Evolutionary conservation across 73 alveolate genomes (phyloP).

Genomic region (Paramecium biaurelia): DNA sequence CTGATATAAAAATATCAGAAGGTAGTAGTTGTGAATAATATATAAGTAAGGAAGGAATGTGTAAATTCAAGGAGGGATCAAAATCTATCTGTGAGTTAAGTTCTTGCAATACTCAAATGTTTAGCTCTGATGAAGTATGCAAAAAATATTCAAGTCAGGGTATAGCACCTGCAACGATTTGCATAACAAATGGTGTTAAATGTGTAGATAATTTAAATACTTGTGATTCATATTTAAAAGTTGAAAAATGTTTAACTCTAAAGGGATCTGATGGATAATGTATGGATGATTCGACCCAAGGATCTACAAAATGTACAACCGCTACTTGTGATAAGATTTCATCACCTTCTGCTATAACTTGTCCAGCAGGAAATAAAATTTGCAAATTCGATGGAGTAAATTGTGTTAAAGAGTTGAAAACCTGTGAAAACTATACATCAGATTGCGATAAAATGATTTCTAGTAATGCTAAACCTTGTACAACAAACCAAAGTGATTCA

Average conservation of each 20-base stretch:
- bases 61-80: neutral
- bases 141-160: neutral
- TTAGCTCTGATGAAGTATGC: neutral
- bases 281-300: neutral
- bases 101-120: neutral
- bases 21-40: neutral
- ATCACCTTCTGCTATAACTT: neutral
- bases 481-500: neutral
- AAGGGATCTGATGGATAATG: conserved; percentile 1
- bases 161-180: neutral
- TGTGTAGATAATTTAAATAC: neutral
- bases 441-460: neutral
- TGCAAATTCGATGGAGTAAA: neutral
- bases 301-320: neutral
- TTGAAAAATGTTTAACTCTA: neutral
- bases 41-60: neutral
- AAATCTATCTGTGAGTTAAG: neutral
- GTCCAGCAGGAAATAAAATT: neutral
- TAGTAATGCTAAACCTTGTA: neutral
- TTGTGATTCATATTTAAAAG: neutral
- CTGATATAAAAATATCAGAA: neutral
- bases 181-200: neutral
- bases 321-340: neutral
- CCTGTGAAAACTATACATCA: neutral
- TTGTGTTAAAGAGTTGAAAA: neutral